These are phyloP conservation scores for Datura wrightii DNA, from an alignment of 257 asterid species.

Conservation along the genomic window DNA sequence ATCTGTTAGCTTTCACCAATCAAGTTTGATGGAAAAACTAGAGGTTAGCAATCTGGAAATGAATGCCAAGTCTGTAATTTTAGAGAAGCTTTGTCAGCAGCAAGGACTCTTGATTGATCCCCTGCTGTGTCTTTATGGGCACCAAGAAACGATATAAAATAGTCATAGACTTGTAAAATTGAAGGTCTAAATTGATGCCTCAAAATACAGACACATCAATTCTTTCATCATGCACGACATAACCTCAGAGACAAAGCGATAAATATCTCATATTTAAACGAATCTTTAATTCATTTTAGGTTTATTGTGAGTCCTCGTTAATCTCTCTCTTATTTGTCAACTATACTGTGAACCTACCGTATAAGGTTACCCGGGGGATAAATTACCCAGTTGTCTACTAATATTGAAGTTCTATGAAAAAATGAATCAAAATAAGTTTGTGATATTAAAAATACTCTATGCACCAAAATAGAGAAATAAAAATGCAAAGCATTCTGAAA, in stretches of 20 bases:
- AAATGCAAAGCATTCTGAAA: conserved; percentile 1
- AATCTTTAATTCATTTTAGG: neutral
- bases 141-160: neutral
- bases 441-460: neutral
- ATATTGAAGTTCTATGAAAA: neutral
- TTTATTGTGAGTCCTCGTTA: neutral
- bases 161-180: neutral
- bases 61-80: neutral
- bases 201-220: neutral
- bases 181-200: neutral
- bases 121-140: neutral
- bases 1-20: neutral
- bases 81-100: neutral
- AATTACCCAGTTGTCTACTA: neutral
- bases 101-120: neutral
- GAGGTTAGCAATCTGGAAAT: neutral
- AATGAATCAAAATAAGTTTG: neutral
- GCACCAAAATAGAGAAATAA: neutral
- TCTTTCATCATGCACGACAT: neutral
- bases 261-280: neutral
- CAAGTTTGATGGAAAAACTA: neutral
- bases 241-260: neutral
- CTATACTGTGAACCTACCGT: neutral
- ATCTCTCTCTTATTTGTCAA: neutral
- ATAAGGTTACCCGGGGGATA: neutral